Evolutionary conservation across 305 asterid genomes (phyloP), one percentile per base, ranked within the genome.

Genomic region (Fraxinus albicans): DNA sequence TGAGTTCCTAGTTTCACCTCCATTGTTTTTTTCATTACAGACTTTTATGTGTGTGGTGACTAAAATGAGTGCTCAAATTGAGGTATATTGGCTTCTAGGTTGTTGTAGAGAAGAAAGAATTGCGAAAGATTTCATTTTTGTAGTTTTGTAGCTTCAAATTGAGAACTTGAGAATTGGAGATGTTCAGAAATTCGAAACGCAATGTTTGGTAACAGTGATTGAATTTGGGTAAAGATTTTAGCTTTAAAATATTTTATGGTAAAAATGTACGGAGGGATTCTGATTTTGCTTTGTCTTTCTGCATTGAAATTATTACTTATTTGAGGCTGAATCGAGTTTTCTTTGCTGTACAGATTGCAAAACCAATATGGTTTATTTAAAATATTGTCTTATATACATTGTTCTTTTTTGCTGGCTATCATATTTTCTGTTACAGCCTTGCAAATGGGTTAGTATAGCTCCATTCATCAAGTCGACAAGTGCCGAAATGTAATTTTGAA

Each of bases 1-100:
- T 94, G 90, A 91, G 97, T 81, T 23, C 53, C 79, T 35, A 23
- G 19, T 77, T 81, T 21, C 21, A 38, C 2, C 1, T 35, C 53
- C 29, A 55, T 23, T 10, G 21, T 73, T 25, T 67, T 27, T 82
- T 12, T 21, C 40, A 67, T 58, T 47, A 8, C 19, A 3, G 31
- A 29, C 53, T 34, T 9, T 76, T 1, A 9, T 4, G 19, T 3
- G 69, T 6, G 23, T 73, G 69, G 33, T 69, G 79, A 83, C 80
- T 74, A 9, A 21, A 31, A 23, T 31, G 15, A 53, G 31, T 21
- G n/a, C 73, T 69, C 19, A 78, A 33, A 25, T 73, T 75, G 58
- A 70, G 79, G 13, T 10, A 50, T 40, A 9, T 8, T 73, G 42
- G 5, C 65, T 55, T 44, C 33, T 12, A 36, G 53, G 36, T 63